A percentile compares a stretch with the other conserved stretches of the same genome.
Conservation (phyloP, 805 yeast species). For the Saitoella complicata region DNA sequence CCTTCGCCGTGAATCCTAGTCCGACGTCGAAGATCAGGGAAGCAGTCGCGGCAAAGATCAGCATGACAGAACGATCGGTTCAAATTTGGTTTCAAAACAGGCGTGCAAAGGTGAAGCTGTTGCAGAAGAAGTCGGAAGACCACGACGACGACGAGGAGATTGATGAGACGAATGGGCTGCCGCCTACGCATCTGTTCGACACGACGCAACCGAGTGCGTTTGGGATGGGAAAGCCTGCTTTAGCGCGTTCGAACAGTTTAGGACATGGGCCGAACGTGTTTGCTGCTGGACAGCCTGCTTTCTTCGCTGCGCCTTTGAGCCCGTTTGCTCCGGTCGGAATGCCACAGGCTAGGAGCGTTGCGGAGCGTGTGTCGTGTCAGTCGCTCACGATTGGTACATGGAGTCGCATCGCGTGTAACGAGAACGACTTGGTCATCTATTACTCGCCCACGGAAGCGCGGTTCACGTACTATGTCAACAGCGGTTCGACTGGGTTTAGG, state of each 20-base stretch:
- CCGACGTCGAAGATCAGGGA: slow-evolving; percentile 29
- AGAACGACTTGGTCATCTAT: slow-evolving; percentile 10
- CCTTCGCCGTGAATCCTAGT: slow-evolving; percentile 55
- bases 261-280: no score
- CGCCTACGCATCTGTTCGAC: slow-evolving; percentile 7
- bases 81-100: slow-evolving; percentile 82
- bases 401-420: slow-evolving; percentile 9
- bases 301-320: slow-evolving; percentile 11
- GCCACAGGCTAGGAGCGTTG: slow-evolving; percentile 1
- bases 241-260: no score
- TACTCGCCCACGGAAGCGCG: slow-evolving; percentile 5
- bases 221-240: no score
- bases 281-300: slow-evolving; percentile 1
- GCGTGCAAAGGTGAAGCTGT: slow-evolving; percentile 12
- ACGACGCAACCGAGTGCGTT: slow-evolving; percentile 8
- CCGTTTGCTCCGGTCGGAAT: slow-evolving; percentile 1
- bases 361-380: slow-evolving; percentile 5
- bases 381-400: slow-evolving; percentile 11
- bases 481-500: slow-evolving; percentile 10
- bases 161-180: slow-evolving; percentile 12
- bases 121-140: slow-evolving; percentile 11
- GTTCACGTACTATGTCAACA: slow-evolving; percentile 11
- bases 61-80: slow-evolving; percentile 76
- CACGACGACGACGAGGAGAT: slow-evolving; percentile 12
- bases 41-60: slow-evolving; percentile 51